Evolutionary conservation across 179 eudicot species (phyloP).

Genomic region (Heliamphora ciliata): DNA sequence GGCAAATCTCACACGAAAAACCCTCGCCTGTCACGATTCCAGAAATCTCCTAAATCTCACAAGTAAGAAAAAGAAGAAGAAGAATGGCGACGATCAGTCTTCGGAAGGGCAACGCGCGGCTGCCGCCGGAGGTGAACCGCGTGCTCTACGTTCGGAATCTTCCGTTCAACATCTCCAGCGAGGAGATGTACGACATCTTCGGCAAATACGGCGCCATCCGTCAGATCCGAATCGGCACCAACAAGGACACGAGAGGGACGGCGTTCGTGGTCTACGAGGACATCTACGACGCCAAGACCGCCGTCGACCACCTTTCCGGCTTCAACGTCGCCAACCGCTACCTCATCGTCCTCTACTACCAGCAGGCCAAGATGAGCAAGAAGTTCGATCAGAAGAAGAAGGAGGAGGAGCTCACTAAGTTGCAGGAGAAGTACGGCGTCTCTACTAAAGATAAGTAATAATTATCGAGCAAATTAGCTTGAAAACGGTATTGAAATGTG

Average conservation of each 20-base stretch:
- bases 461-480: background rate
- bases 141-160: constrained; percentile 51
- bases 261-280: constrained; percentile 70
- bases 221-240: constrained; percentile 52
- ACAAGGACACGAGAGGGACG: constrained; percentile 59
- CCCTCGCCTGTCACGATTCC: background rate
- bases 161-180: constrained; percentile 67
- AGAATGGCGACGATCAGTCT: constrained; percentile 37
- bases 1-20: background rate
- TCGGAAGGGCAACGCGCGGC: constrained; percentile 49
- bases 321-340: constrained; percentile 66
- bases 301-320: constrained; percentile 62
- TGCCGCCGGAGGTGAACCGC: constrained; percentile 61
- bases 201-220: constrained; percentile 71
- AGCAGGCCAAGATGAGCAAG: constrained; percentile 66
- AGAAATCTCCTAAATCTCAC: background rate
- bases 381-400: constrained; percentile 59
- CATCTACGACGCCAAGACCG: constrained; percentile 66
- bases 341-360: constrained; percentile 56
- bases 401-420: constrained; percentile 50
- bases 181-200: constrained; percentile 73
- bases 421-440: constrained; percentile 70
- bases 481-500: background rate
- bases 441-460: constrained; percentile 30
- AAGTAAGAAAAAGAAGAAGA: too few species aligned